These are phyloP conservation scores for Penicillium arizonense DNA, from an alignment of 495 filamentous ascomycete species.

Conservation along the genomic window DNA sequence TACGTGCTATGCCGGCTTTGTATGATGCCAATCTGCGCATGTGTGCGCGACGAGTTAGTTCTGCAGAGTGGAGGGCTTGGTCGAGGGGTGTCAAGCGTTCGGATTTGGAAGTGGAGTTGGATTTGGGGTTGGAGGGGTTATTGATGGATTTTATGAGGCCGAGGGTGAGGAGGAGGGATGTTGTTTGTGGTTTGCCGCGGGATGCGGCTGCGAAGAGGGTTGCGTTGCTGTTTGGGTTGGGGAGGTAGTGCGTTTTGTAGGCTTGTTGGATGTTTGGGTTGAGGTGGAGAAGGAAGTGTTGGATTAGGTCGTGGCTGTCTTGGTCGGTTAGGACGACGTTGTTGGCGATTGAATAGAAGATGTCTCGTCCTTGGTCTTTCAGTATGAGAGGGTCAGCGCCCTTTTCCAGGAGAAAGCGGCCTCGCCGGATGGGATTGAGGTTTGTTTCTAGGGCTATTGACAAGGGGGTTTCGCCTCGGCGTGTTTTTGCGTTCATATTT, in stretches of 20 bases:
- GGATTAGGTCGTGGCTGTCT: slow-evolving; percentile 9
- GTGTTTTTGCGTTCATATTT: slow-evolving; percentile 9
- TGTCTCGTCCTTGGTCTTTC: slow-evolving; percentile 8
- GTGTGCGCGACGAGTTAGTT: slow-evolving; percentile 9
- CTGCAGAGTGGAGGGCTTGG: slow-evolving; percentile 10
- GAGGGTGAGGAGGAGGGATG: slow-evolving; percentile 8
- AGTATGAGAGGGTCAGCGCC: slow-evolving; percentile 7
- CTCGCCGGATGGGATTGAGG: slow-evolving; percentile 4
- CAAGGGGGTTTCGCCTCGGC: slow-evolving; percentile 5
- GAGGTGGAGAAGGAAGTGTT: slow-evolving; percentile 2
- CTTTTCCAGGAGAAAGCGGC: slow-evolving; percentile 10
- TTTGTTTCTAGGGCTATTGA: slow-evolving; percentile 13
- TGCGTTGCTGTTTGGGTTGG: slow-evolving; percentile 4
- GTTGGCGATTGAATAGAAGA: slow-evolving; percentile 15
- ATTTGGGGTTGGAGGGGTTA: not conserved
- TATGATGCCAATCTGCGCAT: slow-evolving; percentile 9
- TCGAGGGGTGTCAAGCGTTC: slow-evolving; percentile 11
- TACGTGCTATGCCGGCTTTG: slow-evolving; percentile 2
- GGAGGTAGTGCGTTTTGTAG: slow-evolving; percentile 6
- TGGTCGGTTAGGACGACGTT: slow-evolving; percentile 12
- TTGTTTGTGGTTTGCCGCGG: slow-evolving; percentile 8
- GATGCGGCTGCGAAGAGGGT: slow-evolving; percentile 8
- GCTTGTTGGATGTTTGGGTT: not conserved
- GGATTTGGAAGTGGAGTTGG: not conserved
- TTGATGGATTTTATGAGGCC: slow-evolving; percentile 8